phyloP scores from a whole-genome alignment of 768 basidiomycete species.

The Gloeopeniophorella convolvens region DNA sequence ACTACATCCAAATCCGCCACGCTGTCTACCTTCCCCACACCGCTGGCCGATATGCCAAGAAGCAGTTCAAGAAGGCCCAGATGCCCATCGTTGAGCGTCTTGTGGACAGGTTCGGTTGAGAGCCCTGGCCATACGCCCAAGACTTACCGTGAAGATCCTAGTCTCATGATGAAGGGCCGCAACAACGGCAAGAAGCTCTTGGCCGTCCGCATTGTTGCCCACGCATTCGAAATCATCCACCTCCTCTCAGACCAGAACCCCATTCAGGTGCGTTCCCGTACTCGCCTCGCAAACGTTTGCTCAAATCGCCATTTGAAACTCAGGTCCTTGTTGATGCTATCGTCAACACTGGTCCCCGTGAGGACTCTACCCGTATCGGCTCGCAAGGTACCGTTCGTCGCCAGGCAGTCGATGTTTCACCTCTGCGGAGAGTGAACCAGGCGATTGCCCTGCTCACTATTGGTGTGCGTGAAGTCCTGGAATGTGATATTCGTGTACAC shows the following conservation, averaged over 20 bases:
- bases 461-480: slow-evolving; percentile 57
- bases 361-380: slow-evolving; percentile 99
- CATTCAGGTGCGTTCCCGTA: slow-evolving; percentile 67
- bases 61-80: slow-evolving; percentile 99
- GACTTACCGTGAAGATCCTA: slow-evolving; percentile 26
- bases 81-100: slow-evolving; percentile 99
- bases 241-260: slow-evolving; percentile 99
- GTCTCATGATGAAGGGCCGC: slow-evolving; percentile 99
- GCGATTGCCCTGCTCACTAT: slow-evolving; percentile 90
- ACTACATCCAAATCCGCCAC: slow-evolving; percentile 99
- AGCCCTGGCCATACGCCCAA: not conserved
- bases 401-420: slow-evolving; percentile 99
- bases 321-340: slow-evolving; percentile 96
- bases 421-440: slow-evolving; percentile 97
- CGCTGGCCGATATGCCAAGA: slow-evolving; percentile 98
- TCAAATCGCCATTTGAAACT: not conserved
- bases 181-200: slow-evolving; percentile 99
- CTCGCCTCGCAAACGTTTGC: not conserved
- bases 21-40: slow-evolving; percentile 98
- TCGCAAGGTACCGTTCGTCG: slow-evolving; percentile 99
- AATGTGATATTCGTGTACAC: not conserved
- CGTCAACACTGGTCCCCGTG: slow-evolving; percentile 98
- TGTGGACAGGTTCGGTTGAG: slow-evolving; percentile 75
- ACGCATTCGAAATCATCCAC: slow-evolving; percentile 99
- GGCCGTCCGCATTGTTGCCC: slow-evolving; percentile 97